Base-by-base conservation (phyloP, 371 early-diverging fungal genomes). In the Apophysomyces variabilis region DNA sequence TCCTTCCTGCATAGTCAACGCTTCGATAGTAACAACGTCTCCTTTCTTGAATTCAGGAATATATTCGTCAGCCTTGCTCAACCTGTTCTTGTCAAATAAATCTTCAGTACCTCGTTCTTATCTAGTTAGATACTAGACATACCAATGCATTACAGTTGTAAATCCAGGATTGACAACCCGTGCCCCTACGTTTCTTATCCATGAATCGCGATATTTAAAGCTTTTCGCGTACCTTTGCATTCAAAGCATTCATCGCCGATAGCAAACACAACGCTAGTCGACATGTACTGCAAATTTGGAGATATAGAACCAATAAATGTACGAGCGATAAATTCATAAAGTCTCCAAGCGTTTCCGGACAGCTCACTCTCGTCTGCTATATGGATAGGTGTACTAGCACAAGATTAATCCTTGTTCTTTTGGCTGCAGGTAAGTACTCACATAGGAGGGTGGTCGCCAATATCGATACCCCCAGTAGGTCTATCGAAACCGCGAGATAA, bases 241-340 rank as follows among this genome's bases (percentile, higher is more conserved):
- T 73, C 73, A 62, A 88, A 88, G n/a, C 62, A 58, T 67, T 87
- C 86, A n/a, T 65, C 38, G 13, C 80, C 81, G 57, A 92, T 78
- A 12, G 64, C 67, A 61, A 90, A 67, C 6, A 68, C 69, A 7
- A 82, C 82, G 14, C 69, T 72, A 12, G 89, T 89, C 12, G 87
- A 82, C 0, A 71, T 62, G 54, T 89, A 90, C 61, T 83, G 79
- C 21, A 90, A 72, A 65, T 89, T 83, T 36, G 87, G 61, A 61
- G 82, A 83, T 14, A 87, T 62, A 4, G 86, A 85, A n/a, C 85
- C 92, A 21, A 92, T 77, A 66, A 90, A 86, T 0, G 70, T 73
- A 26, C 90, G 71, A 1, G 82, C 70, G 45, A 85, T 76, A 66
- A 85, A 90, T 54, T 92, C 89, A 68, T 87, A 92, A 9, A 92